Evolutionary conservation across 225 moss, liverwort and hornwort genomes (phyloP).

Genomic region (Sphagnum contortum): DNA sequence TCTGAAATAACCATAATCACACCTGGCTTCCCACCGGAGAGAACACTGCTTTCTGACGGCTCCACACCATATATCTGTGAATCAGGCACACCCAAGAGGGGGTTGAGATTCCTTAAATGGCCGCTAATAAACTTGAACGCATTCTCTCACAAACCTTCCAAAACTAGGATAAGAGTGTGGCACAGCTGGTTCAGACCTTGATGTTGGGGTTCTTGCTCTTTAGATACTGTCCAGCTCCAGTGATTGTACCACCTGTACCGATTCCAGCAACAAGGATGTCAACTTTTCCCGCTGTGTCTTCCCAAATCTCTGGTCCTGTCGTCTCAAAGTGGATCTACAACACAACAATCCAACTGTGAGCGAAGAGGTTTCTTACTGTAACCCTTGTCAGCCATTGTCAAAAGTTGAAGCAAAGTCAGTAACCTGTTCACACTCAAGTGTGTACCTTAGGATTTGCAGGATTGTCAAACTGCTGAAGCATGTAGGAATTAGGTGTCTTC

Average conservation of each 20-base stretch:
- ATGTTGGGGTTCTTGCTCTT: constrained; percentile 25
- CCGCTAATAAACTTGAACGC: too few species aligned
- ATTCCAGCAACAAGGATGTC: constrained; percentile 29
- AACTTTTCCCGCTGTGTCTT: constrained; percentile 29
- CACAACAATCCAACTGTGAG: too few species aligned
- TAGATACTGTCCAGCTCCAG: constrained; percentile 24
- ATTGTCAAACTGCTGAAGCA: constrained; percentile 43
- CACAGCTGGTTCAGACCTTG: constrained; percentile 6
- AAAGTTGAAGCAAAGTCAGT: background rate
- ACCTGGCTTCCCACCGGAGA: constrained; percentile 45
- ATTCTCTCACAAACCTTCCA: too few species aligned
- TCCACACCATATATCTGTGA: constrained; percentile 36
- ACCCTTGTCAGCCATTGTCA: background rate
- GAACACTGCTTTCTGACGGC: constrained; percentile 36
- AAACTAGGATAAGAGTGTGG: too few species aligned
- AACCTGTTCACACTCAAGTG: background rate
- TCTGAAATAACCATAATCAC: background rate
- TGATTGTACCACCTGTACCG: constrained; percentile 33
- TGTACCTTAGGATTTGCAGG: constrained; percentile 28
- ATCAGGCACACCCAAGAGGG: background rate
- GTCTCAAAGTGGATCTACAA: constrained; percentile 34
- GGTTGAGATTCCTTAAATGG: too few species aligned
- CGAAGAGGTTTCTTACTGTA: too few species aligned
- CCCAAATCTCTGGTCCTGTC: constrained; percentile 47
- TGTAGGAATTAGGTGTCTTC: constrained; percentile 18